Evolutionary conservation across 192 early-diverging fungal genomes (phyloP).

Genomic region (Podila clonocystis): DNA sequence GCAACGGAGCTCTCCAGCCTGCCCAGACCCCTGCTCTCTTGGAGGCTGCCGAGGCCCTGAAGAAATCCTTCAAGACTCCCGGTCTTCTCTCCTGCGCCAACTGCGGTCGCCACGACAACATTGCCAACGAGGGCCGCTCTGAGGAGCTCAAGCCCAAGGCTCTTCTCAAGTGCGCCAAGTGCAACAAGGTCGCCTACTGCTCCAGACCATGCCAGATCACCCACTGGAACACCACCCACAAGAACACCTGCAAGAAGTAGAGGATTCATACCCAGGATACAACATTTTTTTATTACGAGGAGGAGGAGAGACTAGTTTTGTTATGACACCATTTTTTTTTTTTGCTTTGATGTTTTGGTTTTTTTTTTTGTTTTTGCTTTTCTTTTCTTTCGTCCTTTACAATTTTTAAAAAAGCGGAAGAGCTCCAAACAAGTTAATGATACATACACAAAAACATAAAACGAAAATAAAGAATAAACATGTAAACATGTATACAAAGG

Average conservation of each 20-base stretch:
- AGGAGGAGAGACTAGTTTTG: neutral
- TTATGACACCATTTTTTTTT: neutral
- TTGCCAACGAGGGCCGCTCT: constrained; percentile 44
- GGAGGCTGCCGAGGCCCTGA: constrained; percentile 37
- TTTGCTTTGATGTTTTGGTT: neutral
- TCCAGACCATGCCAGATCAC: constrained; percentile 66
- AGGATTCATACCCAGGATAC: neutral
- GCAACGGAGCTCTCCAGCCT: constrained; percentile 13
- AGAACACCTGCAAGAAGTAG: constrained; percentile 57
- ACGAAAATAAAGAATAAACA: neutral
- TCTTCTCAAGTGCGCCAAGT: constrained; percentile 62
- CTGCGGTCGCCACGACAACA: constrained; percentile 54
- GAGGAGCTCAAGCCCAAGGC: constrained; percentile 51
- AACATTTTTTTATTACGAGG: too few species aligned
- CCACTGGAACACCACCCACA: constrained; percentile 65
- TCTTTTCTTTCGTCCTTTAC: constrained; percentile 1
- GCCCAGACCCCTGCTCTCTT: constrained; percentile 53
- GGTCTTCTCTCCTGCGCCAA: constrained; percentile 56
- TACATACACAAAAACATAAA: too few species aligned
- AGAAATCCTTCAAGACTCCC: constrained; percentile 53
- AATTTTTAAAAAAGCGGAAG: neutral
- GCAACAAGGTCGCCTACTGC: constrained; percentile 66
- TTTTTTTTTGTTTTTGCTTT: neutral
- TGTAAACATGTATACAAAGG: neutral
- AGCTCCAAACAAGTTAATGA: too few species aligned